Conservation (phyloP, 2,329 filamentous ascomycete species). For the Phialophora verrucosa region DNA sequence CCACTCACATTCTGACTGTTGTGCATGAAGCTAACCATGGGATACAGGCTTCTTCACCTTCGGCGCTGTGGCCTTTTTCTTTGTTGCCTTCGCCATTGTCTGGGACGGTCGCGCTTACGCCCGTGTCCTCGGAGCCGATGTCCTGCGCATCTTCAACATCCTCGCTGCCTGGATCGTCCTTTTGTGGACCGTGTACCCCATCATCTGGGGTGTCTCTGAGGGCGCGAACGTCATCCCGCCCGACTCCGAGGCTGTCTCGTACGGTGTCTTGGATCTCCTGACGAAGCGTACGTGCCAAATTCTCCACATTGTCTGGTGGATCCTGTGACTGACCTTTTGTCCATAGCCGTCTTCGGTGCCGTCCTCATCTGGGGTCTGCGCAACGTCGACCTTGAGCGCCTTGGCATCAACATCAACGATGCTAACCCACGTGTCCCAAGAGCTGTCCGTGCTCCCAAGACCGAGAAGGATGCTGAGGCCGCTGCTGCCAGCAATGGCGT, state of each 20-base stretch:
- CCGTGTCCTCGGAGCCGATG: slow-evolving; percentile 57
- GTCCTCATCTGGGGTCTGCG: slow-evolving; percentile 68
- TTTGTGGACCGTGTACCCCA: slow-evolving; percentile 69
- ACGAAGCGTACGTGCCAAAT: slow-evolving; percentile 28
- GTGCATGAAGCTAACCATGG: background rate
- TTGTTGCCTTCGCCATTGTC: slow-evolving; percentile 65
- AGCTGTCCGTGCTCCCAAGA: slow-evolving; percentile 1
- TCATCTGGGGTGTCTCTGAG: slow-evolving; percentile 68
- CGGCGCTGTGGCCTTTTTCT: slow-evolving; percentile 60
- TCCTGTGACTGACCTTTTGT: slow-evolving; percentile 12
- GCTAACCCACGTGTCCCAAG: slow-evolving; percentile 14
- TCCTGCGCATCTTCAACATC: slow-evolving; percentile 60
- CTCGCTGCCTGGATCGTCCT: slow-evolving; percentile 65
- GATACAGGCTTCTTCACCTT: slow-evolving; percentile 62
- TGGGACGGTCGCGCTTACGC: slow-evolving; percentile 64
- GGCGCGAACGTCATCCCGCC: slow-evolving; percentile 70
- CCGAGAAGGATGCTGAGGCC: slow-evolving; percentile 32
- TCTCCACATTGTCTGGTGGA: background rate
- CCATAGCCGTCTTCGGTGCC: slow-evolving; percentile 56
- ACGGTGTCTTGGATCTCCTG: slow-evolving; percentile 65
- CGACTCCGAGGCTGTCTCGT: slow-evolving; percentile 71
- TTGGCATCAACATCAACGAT: slow-evolving; percentile 45
- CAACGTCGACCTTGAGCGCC: slow-evolving; percentile 62
- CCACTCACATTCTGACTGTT: background rate
- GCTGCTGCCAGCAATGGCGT: slow-evolving; percentile 16